Conservation (phyloP, 2,329 filamentous ascomycete genomes). For the Aspergillus amoenus region DNA sequence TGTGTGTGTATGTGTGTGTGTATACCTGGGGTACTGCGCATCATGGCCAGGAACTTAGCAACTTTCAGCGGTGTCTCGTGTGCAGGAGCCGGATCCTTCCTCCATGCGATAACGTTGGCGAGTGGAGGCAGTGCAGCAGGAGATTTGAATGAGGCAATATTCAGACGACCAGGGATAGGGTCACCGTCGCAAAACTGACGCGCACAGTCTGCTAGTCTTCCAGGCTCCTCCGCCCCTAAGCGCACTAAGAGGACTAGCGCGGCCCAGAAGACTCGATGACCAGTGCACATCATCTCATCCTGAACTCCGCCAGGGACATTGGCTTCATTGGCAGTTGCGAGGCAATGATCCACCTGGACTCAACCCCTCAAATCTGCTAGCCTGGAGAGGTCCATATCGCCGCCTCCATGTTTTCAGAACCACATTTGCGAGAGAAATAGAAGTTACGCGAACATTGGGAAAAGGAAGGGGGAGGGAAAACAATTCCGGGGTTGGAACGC, state of each 20-base stretch:
- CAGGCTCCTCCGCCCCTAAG: conserved; percentile 1
- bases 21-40: neutral
- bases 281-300: conserved; percentile 20
- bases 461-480: neutral
- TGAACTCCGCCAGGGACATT: conserved; percentile 20
- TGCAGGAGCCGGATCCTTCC: neutral
- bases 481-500: neutral
- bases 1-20: too few species aligned
- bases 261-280: conserved; percentile 18
- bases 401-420: too few species aligned
- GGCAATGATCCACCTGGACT: conserved; percentile 15
- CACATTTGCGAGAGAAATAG: too few species aligned
- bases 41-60: neutral
- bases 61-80: neutral
- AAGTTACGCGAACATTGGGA: neutral
- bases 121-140: neutral
- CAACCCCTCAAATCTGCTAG: conserved; percentile 20
- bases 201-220: neutral
- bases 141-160: conserved; percentile 1
- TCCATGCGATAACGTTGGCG: neutral
- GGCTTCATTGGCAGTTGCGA: conserved; percentile 18
- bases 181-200: neutral
- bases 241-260: conserved; percentile 6
- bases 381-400: neutral
- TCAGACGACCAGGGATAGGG: conserved; percentile 1